These are phyloP conservation scores for Nemania sp. DNA, from an alignment of 2,329 filamentous ascomycete species.

Conservation along the genomic window DNA sequence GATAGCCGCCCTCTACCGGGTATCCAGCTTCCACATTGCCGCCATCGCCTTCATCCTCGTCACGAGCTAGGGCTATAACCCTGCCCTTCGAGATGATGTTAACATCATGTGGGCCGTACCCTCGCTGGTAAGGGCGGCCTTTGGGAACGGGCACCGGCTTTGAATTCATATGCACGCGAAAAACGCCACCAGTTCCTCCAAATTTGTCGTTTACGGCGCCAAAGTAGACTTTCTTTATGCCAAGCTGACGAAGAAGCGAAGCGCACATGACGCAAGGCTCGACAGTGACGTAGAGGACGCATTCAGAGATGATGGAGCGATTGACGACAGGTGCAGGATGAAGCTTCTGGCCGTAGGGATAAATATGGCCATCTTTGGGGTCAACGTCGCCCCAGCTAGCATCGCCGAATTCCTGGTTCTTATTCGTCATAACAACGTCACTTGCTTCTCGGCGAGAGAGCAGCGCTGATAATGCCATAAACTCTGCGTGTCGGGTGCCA, in stretches of 20 bases:
- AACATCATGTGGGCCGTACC: slow-evolving; percentile 38
- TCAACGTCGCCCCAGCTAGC: slow-evolving; percentile 57
- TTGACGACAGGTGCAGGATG: slow-evolving; percentile 62
- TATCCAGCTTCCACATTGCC: slow-evolving; percentile 78
- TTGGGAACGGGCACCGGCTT: slow-evolving; percentile 42
- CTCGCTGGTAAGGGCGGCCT: slow-evolving; percentile 39
- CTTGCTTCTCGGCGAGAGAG: slow-evolving; percentile 48
- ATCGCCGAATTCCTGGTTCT: slow-evolving; percentile 42
- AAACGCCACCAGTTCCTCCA: slow-evolving; percentile 91
- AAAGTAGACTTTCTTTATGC: slow-evolving; percentile 89
- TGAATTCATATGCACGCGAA: slow-evolving; percentile 76
- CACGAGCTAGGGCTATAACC: slow-evolving; percentile 45
- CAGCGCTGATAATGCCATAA: slow-evolving; percentile 75
- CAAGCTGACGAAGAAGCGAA: slow-evolving; percentile 84
- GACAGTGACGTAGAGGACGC: slow-evolving; percentile 91
- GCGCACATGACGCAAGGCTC: slow-evolving; percentile 99
- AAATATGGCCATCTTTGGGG: slow-evolving; percentile 60
- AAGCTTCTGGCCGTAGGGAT: slow-evolving; percentile 64
- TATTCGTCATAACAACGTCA: slow-evolving; percentile 33
- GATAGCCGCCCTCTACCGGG: slow-evolving; percentile 83
- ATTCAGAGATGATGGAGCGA: slow-evolving; percentile 69
- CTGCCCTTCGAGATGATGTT: slow-evolving; percentile 45
- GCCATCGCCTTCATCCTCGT: slow-evolving; percentile 55
- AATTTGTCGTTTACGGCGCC: slow-evolving; percentile 97
- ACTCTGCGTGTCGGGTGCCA: slow-evolving; percentile 94